These are phyloP conservation scores for Elaeagnus macrophylla DNA, from an alignment of 306 rosid species.

Conservation along the genomic window DNA sequence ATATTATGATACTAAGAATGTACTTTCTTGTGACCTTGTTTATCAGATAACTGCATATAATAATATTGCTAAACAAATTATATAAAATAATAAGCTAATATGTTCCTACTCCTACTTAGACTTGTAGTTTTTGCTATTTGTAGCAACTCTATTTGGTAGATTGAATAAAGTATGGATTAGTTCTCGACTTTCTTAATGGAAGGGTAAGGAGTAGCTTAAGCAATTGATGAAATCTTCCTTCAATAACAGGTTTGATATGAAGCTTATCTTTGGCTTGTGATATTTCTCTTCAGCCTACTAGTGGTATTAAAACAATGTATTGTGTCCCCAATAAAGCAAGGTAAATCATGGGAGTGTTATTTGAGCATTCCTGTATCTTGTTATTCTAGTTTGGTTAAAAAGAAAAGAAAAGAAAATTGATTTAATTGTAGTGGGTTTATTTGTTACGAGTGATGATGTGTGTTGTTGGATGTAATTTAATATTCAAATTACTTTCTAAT, in stretches of 20 bases:
- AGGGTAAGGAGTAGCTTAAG: slow-evolving; percentile 3
- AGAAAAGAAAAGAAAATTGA: too few species aligned
- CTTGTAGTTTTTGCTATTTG: slow-evolving; percentile 13
- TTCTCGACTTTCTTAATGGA: slow-evolving; percentile 2
- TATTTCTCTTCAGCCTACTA: too few species aligned
- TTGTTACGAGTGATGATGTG: background rate
- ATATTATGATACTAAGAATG: too few species aligned
- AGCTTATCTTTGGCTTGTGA: slow-evolving; percentile 13
- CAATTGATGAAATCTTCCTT: slow-evolving; percentile 7
- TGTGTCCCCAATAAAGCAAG: slow-evolving; percentile 16
- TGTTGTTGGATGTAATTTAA: slow-evolving; percentile 37
- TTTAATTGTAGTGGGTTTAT: slow-evolving; percentile 11
- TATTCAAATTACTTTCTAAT: too few species aligned
- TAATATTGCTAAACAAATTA: too few species aligned
- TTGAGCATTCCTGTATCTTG: background rate
- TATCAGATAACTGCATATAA: too few species aligned
- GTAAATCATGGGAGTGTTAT: slow-evolving; percentile 21
- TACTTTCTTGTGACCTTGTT: too few species aligned
- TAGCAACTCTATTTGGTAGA: slow-evolving; percentile 14
- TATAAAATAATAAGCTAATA: slow-evolving; percentile 1
- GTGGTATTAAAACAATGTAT: background rate
- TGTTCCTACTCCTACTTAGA: slow-evolving; percentile 10
- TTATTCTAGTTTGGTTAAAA: background rate
- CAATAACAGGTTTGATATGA: slow-evolving; percentile 26
- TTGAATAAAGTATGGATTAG: slow-evolving; percentile 29